Evolutionary conservation across 1,284 basidiomycete genomes (phyloP), one percentile per base, ranked within the genome.

Genomic region (Leccinum brunneo-olivaceum): DNA sequence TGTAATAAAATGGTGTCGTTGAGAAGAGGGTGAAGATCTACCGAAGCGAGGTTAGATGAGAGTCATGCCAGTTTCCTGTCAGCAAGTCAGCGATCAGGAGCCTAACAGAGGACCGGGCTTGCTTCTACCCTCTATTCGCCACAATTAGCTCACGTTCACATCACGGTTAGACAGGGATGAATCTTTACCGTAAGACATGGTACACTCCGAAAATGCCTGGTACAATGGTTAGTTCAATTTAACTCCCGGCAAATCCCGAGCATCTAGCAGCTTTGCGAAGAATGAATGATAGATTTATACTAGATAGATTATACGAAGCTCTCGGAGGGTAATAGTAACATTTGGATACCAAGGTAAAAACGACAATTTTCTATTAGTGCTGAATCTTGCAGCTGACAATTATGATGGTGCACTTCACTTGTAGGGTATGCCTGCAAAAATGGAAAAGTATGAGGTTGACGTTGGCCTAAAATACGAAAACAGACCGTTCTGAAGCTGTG

Each of bases 401-500:
- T 9, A 32, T 18, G 9, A 27, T 14, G 20, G 14, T 4, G 9
- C 11, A 18, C 44, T 23, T 63, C 61, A 76, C 58, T 76, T 77
- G 58, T 76, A 76, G 1, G 74, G 74, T 48, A 77, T 76, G 6
- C 73, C 72, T 76, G 45, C 3, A 41, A 25, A 48, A 39, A 45
- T 48, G 25, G 35, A 23, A 34, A 34, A n/a, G 30, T 7, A 10
- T 57, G 19, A 57, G 34, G 18, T 43, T 0, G 39, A 15, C 18
- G 28, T 18, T 41, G 9, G 20, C 28, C 16, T 30, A 23, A 21
- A 40, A 27, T 41, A 10, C 38, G 39, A 15, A 37, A 36, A 53
- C 62, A 48, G 53, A 74, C 75, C 76, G 34, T 78, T 78, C 58
- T 77, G 76, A 45, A 77, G 57, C 76, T 78, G 47, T 40, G 10